Percentiles rank a stretch among this genome's conserved stretches.
Evolutionary conservation across 106 monocot species (phyloP).

Genomic region (Dioscorea dumetorum): DNA sequence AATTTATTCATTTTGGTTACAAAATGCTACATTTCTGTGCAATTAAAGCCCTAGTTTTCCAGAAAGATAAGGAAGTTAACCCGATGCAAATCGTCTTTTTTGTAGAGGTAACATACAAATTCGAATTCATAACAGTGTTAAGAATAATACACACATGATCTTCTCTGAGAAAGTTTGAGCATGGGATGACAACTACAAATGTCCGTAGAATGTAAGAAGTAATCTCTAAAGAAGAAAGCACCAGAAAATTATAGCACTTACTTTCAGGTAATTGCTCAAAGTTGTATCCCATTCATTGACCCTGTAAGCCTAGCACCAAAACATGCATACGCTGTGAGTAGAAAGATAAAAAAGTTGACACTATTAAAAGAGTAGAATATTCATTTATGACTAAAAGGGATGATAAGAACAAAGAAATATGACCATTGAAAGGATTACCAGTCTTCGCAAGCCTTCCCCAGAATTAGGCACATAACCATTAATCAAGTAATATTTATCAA

Average conservation of each 20-base stretch:
- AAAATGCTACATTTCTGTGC: no score
- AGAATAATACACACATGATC: no score
- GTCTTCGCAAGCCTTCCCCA: constrained; percentile 87
- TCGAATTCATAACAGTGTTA: no score
- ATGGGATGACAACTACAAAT: no score
- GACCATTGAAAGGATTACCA: constrained; percentile 35
- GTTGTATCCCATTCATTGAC: constrained; percentile 77
- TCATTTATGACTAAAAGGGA: not conserved
- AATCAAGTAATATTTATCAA: constrained; percentile 51
- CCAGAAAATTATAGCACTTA: constrained; percentile 13
- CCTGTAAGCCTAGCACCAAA: constrained; percentile 61
- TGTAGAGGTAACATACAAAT: no score
- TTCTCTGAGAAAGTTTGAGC: no score
- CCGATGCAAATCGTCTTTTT: no score
- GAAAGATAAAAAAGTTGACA: no score
- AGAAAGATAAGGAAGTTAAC: no score
- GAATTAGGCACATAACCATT: constrained; percentile 73
- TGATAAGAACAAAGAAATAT: not conserved
- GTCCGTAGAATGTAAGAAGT: no score
- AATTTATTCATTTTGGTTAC: no score
- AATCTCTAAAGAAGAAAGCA: not conserved
- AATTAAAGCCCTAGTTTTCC: no score
- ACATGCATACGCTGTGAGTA: not conserved
- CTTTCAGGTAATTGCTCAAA: constrained; percentile 90
- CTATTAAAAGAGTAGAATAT: not conserved